Evolutionary conservation across 1,284 basidiomycete genomes (phyloP).

Genomic region (Cutaneotrichosporon dermatis): DNA sequence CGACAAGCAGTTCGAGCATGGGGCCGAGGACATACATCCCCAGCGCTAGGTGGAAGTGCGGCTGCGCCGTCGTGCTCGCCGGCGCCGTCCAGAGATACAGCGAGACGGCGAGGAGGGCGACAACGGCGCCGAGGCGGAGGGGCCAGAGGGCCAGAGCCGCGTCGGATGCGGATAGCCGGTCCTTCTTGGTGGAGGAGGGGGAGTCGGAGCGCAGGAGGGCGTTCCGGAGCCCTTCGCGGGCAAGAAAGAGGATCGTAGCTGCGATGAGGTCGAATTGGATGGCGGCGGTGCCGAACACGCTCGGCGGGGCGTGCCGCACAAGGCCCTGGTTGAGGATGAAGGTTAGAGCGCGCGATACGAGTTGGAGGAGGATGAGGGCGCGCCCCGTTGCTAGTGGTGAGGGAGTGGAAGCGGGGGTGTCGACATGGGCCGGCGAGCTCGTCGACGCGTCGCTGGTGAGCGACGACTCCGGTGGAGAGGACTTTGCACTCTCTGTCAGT

Average conservation of each 20-base stretch:
- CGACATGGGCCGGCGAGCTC: background rate
- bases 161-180: too few relatives aligned
- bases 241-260: conserved; percentile 84
- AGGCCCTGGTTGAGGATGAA: conserved; percentile 81
- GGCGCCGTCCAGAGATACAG: conserved; percentile 57
- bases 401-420: background rate
- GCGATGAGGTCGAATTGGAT: conserved; percentile 82
- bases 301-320: conserved; percentile 76
- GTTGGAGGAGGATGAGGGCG: conserved; percentile 80
- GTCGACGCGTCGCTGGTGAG: too few relatives aligned
- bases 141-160: conserved; percentile 52
- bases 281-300: conserved; percentile 77
- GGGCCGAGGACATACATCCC: conserved; percentile 67
- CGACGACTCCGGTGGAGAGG: too few relatives aligned
- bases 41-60: conserved; percentile 62
- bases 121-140: conserved; percentile 58
- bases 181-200: background rate
- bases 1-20: conserved; percentile 68
- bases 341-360: conserved; percentile 76
- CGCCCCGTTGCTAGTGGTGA: conserved; percentile 48
- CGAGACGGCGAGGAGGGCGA: conserved; percentile 54
- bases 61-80: conserved; percentile 57
- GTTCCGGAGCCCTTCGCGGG: conserved; percentile 83
- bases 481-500: too few relatives aligned
- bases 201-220: conserved; percentile 56